Base-by-base conservation (phyloP, 2,329 filamentous ascomycete species). In the Cordyceps cateniannulata region DNA sequence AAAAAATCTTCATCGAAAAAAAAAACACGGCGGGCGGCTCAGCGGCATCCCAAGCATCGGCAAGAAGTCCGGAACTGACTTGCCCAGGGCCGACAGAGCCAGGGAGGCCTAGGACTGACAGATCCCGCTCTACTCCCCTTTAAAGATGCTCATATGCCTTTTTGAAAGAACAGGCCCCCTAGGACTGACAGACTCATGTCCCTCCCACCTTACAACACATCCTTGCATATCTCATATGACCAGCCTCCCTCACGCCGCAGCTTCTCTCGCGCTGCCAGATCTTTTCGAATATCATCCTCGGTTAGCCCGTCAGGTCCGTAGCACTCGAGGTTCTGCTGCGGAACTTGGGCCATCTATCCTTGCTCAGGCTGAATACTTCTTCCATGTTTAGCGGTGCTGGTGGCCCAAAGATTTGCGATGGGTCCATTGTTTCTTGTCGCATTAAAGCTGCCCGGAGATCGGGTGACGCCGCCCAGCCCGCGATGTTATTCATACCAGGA, bases 311-410 rank as follows among this genome's bases (percentile, higher is more conserved):
- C 96, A 3, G 88, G 80, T 59, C 90, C 84, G 69, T 96, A 40
- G 96, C 96, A 74, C 91, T 96, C 67, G 91, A 96, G 5, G 93
- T 97, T 60, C 95, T 84, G 56, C 90, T 87, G 20, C 96, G 85
- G 81, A 97, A 98, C 70, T 91, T 90, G 78, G 90, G 90, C 73
- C 90, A 86, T 65, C 89, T 80, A 60, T 93, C 91, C 73, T 92
- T 92, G 74, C 89, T 93, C 73, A 91, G 90, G 74, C 83, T 89
- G 76, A 99, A 99, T 38, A 97, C 92, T 71, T 98, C 93, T 69
- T 99, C 96, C 88, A 99, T 95, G 69, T 91, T 91, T 65, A 99
- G 80, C 14, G 92, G 90, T 14, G 84, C 87, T 25, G 96, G 91
- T 0, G 91, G 90, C 0, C 95, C 95, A 70, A 99, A 99, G 58